Evolutionary conservation across 148 eudicot species (phyloP).

Genomic region (Drosera capensis): DNA sequence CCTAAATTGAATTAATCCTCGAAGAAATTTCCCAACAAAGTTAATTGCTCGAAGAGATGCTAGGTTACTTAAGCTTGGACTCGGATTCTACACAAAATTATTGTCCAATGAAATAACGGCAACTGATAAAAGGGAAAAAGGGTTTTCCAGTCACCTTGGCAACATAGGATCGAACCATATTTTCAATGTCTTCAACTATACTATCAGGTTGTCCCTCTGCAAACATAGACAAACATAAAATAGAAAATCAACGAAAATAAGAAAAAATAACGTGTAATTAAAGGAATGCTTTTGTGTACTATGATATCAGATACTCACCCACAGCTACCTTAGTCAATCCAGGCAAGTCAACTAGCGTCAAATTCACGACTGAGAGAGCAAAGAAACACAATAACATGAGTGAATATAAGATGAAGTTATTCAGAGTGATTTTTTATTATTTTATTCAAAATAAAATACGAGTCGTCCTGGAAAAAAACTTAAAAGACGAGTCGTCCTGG

Average conservation of each 20-base stretch:
- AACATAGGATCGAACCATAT: slow-evolving; percentile 59
- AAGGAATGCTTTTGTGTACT: neutral
- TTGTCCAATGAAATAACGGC: neutral
- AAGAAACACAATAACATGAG: neutral
- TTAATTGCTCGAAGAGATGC: too few relatives aligned
- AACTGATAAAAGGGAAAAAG: neutral
- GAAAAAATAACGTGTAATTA: neutral
- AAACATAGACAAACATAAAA: too few relatives aligned
- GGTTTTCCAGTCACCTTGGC: slow-evolving; percentile 18
- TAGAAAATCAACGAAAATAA: neutral
- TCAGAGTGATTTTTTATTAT: too few relatives aligned
- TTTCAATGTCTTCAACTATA: slow-evolving; percentile 53
- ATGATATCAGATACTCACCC: neutral
- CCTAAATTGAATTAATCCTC: too few relatives aligned
- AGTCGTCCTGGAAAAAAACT: too few relatives aligned
- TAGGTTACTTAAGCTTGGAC: neutral
- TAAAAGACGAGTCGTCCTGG: too few relatives aligned
- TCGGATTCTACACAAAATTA: neutral
- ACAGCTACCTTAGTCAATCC: neutral
- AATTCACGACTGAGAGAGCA: neutral
- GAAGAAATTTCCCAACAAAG: too few relatives aligned
- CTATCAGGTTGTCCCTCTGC: slow-evolving; percentile 45
- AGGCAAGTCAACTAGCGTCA: neutral
- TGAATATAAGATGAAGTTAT: too few relatives aligned
- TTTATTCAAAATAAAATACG: neutral